These are phyloP conservation scores for Lagerstroemia speciosa DNA, from an alignment of 345 rosid species.

Conservation along the genomic window DNA sequence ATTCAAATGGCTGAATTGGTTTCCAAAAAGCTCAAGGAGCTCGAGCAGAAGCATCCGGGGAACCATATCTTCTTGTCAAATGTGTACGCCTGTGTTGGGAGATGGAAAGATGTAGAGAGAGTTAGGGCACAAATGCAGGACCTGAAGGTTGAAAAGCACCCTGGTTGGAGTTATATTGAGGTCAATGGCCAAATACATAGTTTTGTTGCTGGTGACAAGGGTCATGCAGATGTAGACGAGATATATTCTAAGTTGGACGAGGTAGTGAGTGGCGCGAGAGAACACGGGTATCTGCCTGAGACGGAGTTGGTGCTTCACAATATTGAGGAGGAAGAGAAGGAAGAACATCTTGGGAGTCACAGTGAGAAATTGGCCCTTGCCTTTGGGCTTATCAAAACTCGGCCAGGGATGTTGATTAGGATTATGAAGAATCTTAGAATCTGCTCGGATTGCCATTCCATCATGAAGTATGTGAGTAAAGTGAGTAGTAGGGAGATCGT, in stretches of 20 bases:
- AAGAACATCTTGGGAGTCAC: conserved; percentile 5
- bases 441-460: conserved; percentile 1
- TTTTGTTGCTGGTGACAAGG: conserved; percentile 29
- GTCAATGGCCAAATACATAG: conserved; percentile 27
- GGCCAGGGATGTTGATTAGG: neutral
- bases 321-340: conserved; percentile 5
- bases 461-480: neutral
- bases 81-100: conserved; percentile 24
- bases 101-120: conserved; percentile 29
- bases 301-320: neutral
- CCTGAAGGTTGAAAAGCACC: conserved; percentile 33
- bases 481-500: neutral
- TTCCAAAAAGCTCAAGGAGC: conserved; percentile 27
- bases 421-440: conserved; percentile 1
- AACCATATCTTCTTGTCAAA: conserved; percentile 30
- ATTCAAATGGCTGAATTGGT: conserved; percentile 23
- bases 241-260: conserved; percentile 13
- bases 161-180: conserved; percentile 39
- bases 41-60: conserved; percentile 28
- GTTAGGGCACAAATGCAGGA: conserved; percentile 31
- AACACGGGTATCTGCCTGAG: neutral
- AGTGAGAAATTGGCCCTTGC: conserved; percentile 1
- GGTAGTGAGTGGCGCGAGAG: neutral
- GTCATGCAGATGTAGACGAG: conserved; percentile 22
- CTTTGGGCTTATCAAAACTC: neutral